Conservation (phyloP, 352 stramenopile genomes). For the Globisporangium emineosum region DNA sequence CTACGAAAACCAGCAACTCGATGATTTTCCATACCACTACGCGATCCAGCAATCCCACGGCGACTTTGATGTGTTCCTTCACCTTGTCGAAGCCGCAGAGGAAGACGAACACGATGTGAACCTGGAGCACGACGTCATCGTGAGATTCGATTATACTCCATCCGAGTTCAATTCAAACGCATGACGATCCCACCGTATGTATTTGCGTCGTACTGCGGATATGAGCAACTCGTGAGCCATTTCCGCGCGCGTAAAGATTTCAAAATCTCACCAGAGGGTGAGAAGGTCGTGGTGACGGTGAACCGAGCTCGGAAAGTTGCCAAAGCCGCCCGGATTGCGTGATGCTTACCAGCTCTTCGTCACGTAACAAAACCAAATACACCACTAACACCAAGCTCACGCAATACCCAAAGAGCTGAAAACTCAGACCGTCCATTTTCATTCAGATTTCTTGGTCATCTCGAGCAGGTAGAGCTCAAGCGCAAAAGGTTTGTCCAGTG, state of each 20-base stretch:
- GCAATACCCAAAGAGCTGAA: background rate
- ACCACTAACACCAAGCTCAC: background rate
- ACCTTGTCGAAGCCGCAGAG: background rate
- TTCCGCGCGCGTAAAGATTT: background rate
- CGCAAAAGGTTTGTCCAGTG: conserved; percentile 35
- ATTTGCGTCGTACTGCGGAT: conserved; percentile 7
- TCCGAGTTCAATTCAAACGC: background rate
- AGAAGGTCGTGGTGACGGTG: background rate
- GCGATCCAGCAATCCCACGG: background rate
- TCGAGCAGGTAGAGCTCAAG: conserved; percentile 40
- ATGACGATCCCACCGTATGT: conserved; percentile 6
- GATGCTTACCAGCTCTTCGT: background rate
- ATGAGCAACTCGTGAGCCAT: background rate
- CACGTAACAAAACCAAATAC: too few species aligned
- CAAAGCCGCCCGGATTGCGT: background rate
- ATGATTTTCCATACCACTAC: background rate
- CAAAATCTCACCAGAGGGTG: background rate
- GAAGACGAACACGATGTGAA: conserved; percentile 5
- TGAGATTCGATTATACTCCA: background rate
- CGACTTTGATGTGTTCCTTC: background rate
- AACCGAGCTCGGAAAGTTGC: background rate
- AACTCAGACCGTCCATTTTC: background rate
- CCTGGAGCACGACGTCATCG: background rate
- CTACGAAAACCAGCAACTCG: background rate
- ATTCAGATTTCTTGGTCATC: background rate